A percentile compares a stretch with the other conserved stretches of the same genome.
Evolutionary conservation across 2,329 filamentous ascomycete species (phyloP).

Genomic region (Sclerotinia trifoliorum): DNA sequence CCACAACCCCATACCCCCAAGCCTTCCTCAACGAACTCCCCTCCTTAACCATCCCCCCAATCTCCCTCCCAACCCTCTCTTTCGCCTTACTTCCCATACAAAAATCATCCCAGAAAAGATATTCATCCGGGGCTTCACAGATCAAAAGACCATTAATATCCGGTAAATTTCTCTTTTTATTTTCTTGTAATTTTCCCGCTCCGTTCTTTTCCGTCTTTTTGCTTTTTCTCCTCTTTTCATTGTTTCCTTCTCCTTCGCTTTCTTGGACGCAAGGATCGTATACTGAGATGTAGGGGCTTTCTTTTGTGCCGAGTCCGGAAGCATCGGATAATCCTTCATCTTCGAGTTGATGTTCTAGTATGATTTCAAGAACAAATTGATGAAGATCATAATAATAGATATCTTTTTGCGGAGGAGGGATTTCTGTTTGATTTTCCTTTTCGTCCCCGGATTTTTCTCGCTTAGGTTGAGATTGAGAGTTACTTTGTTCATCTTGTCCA

Average conservation of each 20-base stretch:
- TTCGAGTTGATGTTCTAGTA: constrained; percentile 51
- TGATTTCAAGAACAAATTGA: constrained; percentile 45
- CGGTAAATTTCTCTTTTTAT: neutral
- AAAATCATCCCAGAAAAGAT: constrained; percentile 54
- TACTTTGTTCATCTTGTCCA: no score
- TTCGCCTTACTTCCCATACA: constrained; percentile 45
- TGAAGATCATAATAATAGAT: constrained; percentile 34
- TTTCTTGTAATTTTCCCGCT: neutral
- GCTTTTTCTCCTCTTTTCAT: neutral
- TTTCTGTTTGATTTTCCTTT: constrained; percentile 21
- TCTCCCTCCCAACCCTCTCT: constrained; percentile 38
- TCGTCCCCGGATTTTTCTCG: neutral
- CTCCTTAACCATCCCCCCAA: constrained; percentile 32
- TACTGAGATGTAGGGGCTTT: constrained; percentile 28
- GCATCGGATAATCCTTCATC: constrained; percentile 45
- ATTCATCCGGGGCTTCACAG: constrained; percentile 45
- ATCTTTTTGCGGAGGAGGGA: constrained; percentile 32
- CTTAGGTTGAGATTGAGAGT: neutral
- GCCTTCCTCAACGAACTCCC: neutral
- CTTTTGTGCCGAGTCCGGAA: constrained; percentile 45
- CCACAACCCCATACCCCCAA: constrained; percentile 5
- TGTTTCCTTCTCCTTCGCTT: constrained; percentile 28
- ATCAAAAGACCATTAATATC: constrained; percentile 33
- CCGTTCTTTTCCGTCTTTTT: neutral
- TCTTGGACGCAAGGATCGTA: constrained; percentile 32